Base-by-base conservation (phyloP, 352 stramenopile genomes). In the Blastocystis sp. region DNA sequence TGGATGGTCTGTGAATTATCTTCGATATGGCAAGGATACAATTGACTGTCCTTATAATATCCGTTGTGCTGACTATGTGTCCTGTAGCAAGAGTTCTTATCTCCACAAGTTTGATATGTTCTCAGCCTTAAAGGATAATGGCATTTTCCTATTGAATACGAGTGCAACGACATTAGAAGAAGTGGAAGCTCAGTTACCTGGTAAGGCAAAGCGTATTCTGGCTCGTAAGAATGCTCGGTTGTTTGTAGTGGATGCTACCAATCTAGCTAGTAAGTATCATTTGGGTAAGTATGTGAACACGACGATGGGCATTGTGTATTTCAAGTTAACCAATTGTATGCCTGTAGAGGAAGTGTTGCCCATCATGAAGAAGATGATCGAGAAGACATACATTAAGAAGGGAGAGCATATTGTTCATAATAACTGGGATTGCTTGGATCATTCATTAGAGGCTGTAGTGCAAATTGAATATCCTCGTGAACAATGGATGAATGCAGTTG, bases 61-160 rank as follows among this genome's bases (percentile, higher is more conserved):
- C 27, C 49, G 85, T 12, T 88, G 88, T 57, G 90, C 88, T 46
- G 88, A 90, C 14, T 92, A 91, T 63, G 89, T 92, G 16, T 90
- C 90, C 37, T 92, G 90, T 71, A 89, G 91, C 86, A 91, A 92
- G 63, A 90, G 91, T 87, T 89, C 88, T 7, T 92, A 92, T 37
- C 89, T 91, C 0, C 89, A 91, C 86, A 92, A 92, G 81, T 91
- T 91, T 85, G 89, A 92, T 80, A 90, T 92, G 39, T 88, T 91
- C 49, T 89, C 86, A 59, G 90, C 89, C 46, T 88, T 90, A 21
- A 92, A 90, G 46, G 86, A 74, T 52, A 88, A 89, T 42, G 90
- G 90, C 2, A 90, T 86, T 12, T 92, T 92, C 78, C 91, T 92
- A 61, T 85, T 92, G 7, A 92, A 92, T 58, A 92, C 90, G 16